These are phyloP conservation scores for Aristolochia contorta DNA, from an alignment of 164 flowering plant species.

Conservation along the genomic window DNA sequence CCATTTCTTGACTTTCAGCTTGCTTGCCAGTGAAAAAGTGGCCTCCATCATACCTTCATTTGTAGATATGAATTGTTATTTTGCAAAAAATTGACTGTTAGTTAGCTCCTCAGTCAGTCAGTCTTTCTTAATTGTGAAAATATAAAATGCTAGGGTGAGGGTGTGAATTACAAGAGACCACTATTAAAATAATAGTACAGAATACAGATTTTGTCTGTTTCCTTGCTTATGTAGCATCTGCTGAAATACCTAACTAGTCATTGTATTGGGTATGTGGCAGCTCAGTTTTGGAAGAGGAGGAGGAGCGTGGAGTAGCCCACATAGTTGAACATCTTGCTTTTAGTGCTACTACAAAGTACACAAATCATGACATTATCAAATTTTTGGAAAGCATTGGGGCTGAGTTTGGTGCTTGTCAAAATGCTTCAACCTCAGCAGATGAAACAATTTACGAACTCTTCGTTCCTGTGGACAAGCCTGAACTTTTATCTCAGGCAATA, in stretches of 20 bases:
- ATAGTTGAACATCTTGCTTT: slow-evolving; percentile 96
- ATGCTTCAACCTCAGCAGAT: slow-evolving; percentile 89
- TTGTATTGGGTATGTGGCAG: slow-evolving; percentile 38
- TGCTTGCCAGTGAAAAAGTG: too few relatives aligned
- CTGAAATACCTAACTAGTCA: background rate
- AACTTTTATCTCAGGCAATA: slow-evolving; percentile 73
- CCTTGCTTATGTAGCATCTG: background rate
- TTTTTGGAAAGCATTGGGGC: slow-evolving; percentile 96
- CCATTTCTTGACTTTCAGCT: too few relatives aligned
- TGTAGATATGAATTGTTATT: too few relatives aligned
- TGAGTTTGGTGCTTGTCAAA: slow-evolving; percentile 96
- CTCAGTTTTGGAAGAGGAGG: slow-evolving; percentile 96
- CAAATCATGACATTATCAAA: slow-evolving; percentile 84
- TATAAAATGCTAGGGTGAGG: too few relatives aligned
- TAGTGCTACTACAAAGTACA: slow-evolving; percentile 81
- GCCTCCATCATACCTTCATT: too few relatives aligned
- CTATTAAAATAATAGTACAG: too few relatives aligned
- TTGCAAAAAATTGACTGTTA: too few relatives aligned
- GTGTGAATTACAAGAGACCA: too few relatives aligned
- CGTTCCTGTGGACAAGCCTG: slow-evolving; percentile 94
- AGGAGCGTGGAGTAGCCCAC: slow-evolving; percentile 97
- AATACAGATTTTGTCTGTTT: too few relatives aligned
- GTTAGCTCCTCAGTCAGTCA: too few relatives aligned
- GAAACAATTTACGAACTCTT: slow-evolving; percentile 91
- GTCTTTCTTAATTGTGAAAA: too few relatives aligned